Conservation (phyloP, 2,329 filamentous ascomycete species). For the Cercospora beticola region DNA sequence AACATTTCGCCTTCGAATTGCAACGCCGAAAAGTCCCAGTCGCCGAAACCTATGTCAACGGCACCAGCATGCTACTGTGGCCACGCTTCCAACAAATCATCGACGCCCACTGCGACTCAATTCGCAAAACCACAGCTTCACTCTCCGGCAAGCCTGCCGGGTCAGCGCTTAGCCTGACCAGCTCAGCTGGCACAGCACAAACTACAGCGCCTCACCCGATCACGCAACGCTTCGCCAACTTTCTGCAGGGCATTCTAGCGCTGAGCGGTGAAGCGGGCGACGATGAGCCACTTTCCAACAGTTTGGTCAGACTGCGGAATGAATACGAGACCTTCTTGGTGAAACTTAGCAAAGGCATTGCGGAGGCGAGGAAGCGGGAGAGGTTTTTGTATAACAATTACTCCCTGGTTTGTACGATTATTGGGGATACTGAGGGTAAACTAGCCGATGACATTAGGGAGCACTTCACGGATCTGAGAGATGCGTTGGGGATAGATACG, state of each 20-base stretch:
- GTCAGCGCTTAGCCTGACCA: slow-evolving; percentile 56
- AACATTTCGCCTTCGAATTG: slow-evolving; percentile 89
- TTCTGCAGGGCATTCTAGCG: slow-evolving; percentile 78
- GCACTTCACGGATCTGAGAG: slow-evolving; percentile 66
- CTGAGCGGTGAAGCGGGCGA: slow-evolving; percentile 89
- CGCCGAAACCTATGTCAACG: slow-evolving; percentile 89
- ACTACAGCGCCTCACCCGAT: slow-evolving; percentile 85
- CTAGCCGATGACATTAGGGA: slow-evolving; percentile 71
- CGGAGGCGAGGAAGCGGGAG: slow-evolving; percentile 76
- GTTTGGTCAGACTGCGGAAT: slow-evolving; percentile 69
- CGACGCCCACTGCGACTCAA: slow-evolving; percentile 86
- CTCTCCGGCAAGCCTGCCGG: slow-evolving; percentile 51
- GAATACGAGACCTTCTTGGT: slow-evolving; percentile 83
- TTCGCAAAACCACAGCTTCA: slow-evolving; percentile 59
- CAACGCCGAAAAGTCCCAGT: slow-evolving; percentile 88
- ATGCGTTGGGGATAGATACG: slow-evolving; percentile 29
- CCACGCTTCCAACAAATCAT: slow-evolving; percentile 92
- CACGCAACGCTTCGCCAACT: slow-evolving; percentile 93
- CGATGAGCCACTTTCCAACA: slow-evolving; percentile 86
- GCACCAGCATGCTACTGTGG: slow-evolving; percentile 93
- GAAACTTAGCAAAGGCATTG: slow-evolving; percentile 72
- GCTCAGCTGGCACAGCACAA: slow-evolving; percentile 57
- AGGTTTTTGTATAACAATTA: slow-evolving; percentile 96
- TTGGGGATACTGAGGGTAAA: slow-evolving; percentile 69
- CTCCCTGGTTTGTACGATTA: slow-evolving; percentile 88